Conservation (phyloP, 768 basidiomycete genomes). For the Gelatoporia subvermispora region DNA sequence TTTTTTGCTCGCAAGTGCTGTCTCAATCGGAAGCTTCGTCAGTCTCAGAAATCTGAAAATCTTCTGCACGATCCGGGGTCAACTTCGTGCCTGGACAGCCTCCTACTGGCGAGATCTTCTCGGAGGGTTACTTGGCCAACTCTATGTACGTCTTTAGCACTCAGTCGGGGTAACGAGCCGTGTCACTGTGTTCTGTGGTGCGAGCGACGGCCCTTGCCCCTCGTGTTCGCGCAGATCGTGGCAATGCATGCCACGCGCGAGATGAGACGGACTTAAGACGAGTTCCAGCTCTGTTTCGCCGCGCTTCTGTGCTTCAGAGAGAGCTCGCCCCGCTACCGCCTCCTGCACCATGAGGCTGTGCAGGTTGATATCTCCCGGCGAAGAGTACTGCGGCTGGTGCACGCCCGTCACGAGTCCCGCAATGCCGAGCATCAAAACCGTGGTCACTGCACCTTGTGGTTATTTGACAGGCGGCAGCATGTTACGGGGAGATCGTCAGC, state of each 20-base stretch:
- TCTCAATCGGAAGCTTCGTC: too few relatives aligned
- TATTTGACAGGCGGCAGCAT: constrained; percentile 40
- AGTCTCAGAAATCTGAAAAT: too few relatives aligned
- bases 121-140: too few relatives aligned
- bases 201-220: constrained; percentile 84
- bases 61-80: too few relatives aligned
- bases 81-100: too few relatives aligned
- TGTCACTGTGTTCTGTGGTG: too few relatives aligned
- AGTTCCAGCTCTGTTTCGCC: constrained; percentile 66
- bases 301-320: constrained; percentile 57
- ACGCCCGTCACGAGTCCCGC: not conserved
- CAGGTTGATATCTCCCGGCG: constrained; percentile 75
- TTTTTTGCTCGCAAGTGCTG: too few relatives aligned
- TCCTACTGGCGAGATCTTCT: too few relatives aligned
- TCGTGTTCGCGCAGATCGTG: not conserved
- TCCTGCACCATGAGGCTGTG: constrained; percentile 95
- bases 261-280: constrained; percentile 68
- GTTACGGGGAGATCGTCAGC: not conserved
- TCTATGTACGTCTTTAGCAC: too few relatives aligned
- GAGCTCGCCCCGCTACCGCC: constrained; percentile 72
- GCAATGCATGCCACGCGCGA: not conserved
- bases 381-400: constrained; percentile 43
- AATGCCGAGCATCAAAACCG: not conserved
- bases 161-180: too few relatives aligned
- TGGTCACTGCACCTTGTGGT: constrained; percentile 52